phyloP scores from a whole-genome alignment of 225 moss, liverwort and hornwort genomes.

The Pseudoscleropodium purum region DNA sequence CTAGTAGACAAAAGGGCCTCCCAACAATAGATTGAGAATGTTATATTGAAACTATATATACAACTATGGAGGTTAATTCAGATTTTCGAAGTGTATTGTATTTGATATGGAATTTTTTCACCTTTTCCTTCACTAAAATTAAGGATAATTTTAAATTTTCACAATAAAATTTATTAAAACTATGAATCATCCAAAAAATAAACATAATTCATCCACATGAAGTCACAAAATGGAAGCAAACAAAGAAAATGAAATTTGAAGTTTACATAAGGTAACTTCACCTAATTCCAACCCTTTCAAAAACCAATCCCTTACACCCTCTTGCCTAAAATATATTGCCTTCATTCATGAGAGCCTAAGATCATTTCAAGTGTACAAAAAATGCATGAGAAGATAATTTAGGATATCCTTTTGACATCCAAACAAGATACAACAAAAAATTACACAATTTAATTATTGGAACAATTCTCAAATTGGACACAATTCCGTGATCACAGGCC shows the following conservation, averaged over 20 bases:
- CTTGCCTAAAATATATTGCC: background rate
- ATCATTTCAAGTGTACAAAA: accelerated
- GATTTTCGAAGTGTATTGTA: too few species aligned
- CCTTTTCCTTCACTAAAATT: too few species aligned
- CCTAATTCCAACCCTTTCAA: accelerated
- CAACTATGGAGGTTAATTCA: too few species aligned
- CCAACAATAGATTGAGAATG: too few species aligned
- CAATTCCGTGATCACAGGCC: background rate
- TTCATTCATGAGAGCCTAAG: background rate
- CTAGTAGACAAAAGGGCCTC: too few species aligned
- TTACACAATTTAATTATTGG: background rate
- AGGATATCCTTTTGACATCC: too few species aligned
- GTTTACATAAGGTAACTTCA: background rate
- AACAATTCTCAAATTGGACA: background rate
- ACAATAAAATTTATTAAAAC: too few species aligned
- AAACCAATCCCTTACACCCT: background rate
- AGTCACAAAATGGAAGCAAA: background rate
- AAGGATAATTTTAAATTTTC: too few species aligned
- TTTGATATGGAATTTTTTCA: too few species aligned
- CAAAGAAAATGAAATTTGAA: background rate
- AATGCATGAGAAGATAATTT: background rate
- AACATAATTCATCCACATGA: background rate
- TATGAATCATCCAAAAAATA: too few species aligned
- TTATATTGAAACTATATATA: too few species aligned
- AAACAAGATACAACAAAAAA: background rate